Evolutionary conservation across 495 filamentous ascomycete species (phyloP).

Genomic region (Venustampulla echinocandica): DNA sequence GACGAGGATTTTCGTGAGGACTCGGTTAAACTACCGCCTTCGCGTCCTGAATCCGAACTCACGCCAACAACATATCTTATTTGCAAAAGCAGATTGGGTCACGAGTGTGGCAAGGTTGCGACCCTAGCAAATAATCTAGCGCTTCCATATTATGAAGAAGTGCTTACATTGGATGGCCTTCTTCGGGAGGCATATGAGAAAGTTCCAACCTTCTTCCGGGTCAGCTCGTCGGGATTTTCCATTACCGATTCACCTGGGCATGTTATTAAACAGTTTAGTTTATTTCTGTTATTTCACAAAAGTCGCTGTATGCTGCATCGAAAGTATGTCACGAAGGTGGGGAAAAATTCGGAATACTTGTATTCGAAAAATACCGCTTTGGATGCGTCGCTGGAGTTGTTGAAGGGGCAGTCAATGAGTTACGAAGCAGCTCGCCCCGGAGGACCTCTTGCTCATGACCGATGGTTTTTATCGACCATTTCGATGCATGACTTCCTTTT

Average conservation of each 20-base stretch:
- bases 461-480: constrained; percentile 36
- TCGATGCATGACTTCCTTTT: constrained; percentile 41
- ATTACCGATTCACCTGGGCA: constrained; percentile 51
- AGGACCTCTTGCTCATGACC: constrained; percentile 28
- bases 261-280: constrained; percentile 60
- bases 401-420: constrained; percentile 36
- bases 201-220: constrained; percentile 50
- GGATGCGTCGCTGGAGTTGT: constrained; percentile 55
- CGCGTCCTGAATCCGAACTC: constrained; percentile 35
- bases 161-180: constrained; percentile 53
- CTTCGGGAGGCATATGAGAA: constrained; percentile 49
- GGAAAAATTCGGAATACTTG: constrained; percentile 49
- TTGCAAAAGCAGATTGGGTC: constrained; percentile 33
- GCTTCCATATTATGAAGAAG: constrained; percentile 50
- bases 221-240: constrained; percentile 52
- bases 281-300: constrained; percentile 68
- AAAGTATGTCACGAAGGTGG: constrained; percentile 52
- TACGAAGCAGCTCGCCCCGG: constrained; percentile 32
- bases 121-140: constrained; percentile 31
- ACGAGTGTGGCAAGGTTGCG: constrained; percentile 31
- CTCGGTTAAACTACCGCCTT: constrained; percentile 32
- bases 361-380: constrained; percentile 62
- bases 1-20: constrained; percentile 43
- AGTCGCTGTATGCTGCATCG: constrained; percentile 66
- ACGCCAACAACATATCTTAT: constrained; percentile 42